Evolutionary conservation across 768 basidiomycete genomes (phyloP).

Genomic region (Gloeostereum incarnatum): DNA sequence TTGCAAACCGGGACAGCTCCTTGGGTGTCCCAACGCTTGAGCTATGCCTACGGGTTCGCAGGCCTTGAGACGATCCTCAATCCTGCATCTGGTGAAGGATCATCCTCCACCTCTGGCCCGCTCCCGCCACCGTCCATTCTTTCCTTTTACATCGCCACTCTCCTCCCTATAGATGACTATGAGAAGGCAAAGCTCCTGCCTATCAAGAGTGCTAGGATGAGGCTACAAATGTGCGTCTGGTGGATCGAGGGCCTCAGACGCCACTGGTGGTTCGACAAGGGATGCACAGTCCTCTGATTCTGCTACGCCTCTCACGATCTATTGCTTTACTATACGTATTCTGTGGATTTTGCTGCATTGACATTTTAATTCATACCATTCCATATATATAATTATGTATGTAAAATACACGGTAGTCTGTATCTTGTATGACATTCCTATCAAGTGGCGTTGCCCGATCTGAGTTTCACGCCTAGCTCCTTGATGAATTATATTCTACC

Average conservation of each 20-base stretch:
- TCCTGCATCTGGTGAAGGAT: background rate
- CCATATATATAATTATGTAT: too few species aligned
- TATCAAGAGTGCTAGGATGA: slow-evolving; percentile 65
- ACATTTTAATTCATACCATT: too few species aligned
- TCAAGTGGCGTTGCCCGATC: too few species aligned
- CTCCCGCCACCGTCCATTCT: slow-evolving; percentile 41
- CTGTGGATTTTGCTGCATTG: too few species aligned
- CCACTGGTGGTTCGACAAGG: slow-evolving; percentile 32
- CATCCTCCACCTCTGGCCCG: too few species aligned
- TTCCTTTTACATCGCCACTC: slow-evolving; percentile 84
- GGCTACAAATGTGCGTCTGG: slow-evolving; percentile 79
- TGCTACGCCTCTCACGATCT: too few species aligned
- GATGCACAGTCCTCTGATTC: slow-evolving; percentile 8
- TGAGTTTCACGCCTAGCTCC: too few species aligned
- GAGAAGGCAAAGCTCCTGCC: slow-evolving; percentile 85
- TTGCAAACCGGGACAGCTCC: slow-evolving; percentile 69
- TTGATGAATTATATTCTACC: too few species aligned
- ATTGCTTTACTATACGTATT: too few species aligned
- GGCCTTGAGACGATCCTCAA: background rate
- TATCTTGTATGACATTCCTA: too few species aligned
- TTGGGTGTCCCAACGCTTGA: slow-evolving; percentile 87
- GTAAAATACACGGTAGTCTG: too few species aligned
- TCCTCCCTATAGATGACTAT: slow-evolving; percentile 86
- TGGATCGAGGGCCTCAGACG: slow-evolving; percentile 83
- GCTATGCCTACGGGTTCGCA: slow-evolving; percentile 56